Conservation (phyloP, 2,329 filamentous ascomycete species). For the Kalmusia sp. region DNA sequence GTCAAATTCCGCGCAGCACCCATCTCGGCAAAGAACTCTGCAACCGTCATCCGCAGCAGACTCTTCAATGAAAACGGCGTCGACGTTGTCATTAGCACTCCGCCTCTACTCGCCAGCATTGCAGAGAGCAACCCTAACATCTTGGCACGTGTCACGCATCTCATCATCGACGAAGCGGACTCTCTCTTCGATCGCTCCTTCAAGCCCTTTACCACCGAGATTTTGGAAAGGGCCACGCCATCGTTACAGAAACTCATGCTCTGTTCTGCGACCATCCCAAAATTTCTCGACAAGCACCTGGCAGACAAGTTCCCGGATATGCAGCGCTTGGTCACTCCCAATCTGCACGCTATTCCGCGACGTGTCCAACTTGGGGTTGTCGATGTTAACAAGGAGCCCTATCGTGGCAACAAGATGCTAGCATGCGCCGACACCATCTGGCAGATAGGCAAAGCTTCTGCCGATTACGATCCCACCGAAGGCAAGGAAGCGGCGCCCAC, state of each 20-base stretch:
- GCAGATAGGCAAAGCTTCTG: conserved; percentile 81
- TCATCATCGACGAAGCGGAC: conserved; percentile 95
- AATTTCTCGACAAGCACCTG: conserved; percentile 86
- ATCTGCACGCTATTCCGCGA: conserved; percentile 93
- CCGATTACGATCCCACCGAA: conserved; percentile 44
- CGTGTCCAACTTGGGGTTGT: conserved; percentile 93
- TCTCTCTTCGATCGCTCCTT: conserved; percentile 95
- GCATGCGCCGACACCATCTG: conserved; percentile 96
- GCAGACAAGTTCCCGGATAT: conserved; percentile 82
- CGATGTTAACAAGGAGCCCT: conserved; percentile 90
- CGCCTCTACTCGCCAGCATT: conserved; percentile 87
- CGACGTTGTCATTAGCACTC: conserved; percentile 86
- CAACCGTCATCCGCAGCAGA: conserved; percentile 81
- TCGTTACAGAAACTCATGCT: conserved; percentile 86
- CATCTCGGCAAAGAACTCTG: conserved; percentile 78
- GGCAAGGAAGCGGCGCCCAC: conserved; percentile 67
- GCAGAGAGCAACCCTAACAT: conserved; percentile 90
- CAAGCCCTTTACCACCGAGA: conserved; percentile 77
- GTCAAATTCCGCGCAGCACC: conserved; percentile 86
- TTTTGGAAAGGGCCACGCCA: conserved; percentile 81
- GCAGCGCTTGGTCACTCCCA: conserved; percentile 87
- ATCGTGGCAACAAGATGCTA: conserved; percentile 88
- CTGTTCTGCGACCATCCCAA: conserved; percentile 95
- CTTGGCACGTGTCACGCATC: conserved; percentile 85
- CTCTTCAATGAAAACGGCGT: conserved; percentile 83